A percentile compares a stretch with the other conserved stretches of the same genome.
These are phyloP conservation scores for Ambrosiella cleistominuta DNA, from an alignment of 2,329 filamentous ascomycete species.

Conservation along the genomic window DNA sequence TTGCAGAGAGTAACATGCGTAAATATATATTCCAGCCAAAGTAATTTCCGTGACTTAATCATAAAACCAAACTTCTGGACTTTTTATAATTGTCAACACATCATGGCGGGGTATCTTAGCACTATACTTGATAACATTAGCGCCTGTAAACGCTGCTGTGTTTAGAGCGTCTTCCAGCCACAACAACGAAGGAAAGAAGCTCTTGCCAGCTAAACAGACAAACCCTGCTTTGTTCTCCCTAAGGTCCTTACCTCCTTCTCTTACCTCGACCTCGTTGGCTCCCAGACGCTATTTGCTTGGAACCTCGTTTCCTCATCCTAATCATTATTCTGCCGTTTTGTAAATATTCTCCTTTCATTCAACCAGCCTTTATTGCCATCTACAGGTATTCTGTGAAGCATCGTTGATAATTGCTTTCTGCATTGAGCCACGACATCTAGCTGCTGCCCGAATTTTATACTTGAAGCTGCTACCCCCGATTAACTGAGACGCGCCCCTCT, in stretches of 20 bases:
- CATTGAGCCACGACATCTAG: too few species aligned
- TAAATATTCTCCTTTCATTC: conserved; percentile 6
- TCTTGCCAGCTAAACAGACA: conserved; percentile 3
- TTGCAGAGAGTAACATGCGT: too few species aligned
- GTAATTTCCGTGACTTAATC: too few species aligned
- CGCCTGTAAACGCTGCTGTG: background rate
- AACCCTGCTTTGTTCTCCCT: conserved; percentile 3
- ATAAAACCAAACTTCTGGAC: too few species aligned
- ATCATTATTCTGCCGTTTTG: conserved; percentile 5
- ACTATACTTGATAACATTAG: background rate
- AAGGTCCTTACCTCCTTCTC: conserved; percentile 6
- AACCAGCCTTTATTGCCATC: background rate
- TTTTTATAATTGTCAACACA: background rate
- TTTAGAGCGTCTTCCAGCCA: background rate
- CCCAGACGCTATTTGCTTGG: conserved; percentile 6
- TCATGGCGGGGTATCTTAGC: background rate
- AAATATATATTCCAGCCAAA: too few species aligned
- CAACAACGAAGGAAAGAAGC: background rate
- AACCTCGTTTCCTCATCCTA: background rate
- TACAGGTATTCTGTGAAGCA: background rate
- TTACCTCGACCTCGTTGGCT: conserved; percentile 1
- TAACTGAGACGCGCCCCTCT: conserved; percentile 13
- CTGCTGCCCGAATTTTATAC: background rate
- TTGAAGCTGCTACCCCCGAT: background rate
- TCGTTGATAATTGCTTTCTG: background rate